phyloP scores from a whole-genome alignment of 1,139 yeast species.

The Sugiyamaella sp. region DNA sequence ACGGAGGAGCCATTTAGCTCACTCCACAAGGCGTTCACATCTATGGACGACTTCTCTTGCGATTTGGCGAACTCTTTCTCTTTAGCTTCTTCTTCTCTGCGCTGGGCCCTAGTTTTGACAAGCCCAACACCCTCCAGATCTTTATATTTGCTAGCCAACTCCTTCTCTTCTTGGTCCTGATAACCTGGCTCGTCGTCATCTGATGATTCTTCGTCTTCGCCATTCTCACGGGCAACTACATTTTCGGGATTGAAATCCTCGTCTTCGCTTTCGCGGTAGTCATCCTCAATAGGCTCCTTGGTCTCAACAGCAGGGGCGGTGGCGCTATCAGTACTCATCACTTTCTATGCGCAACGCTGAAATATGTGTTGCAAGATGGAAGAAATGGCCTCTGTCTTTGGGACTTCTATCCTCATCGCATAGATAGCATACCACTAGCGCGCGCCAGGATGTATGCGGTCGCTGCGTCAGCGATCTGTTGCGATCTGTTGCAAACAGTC shows the following conservation, averaged over 20 bases:
- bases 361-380: background rate
- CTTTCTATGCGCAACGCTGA: background rate
- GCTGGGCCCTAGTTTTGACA: constrained; percentile 59
- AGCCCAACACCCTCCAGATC: constrained; percentile 54
- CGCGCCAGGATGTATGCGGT: too few species aligned
- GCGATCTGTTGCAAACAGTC: too few species aligned
- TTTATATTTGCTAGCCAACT: constrained; percentile 44
- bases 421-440: too few species aligned
- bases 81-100: constrained; percentile 47
- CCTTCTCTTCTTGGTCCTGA: constrained; percentile 40
- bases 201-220: constrained; percentile 30
- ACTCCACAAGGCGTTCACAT: constrained; percentile 59
- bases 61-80: constrained; percentile 32
- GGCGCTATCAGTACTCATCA: constrained; percentile 10
- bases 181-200: constrained; percentile 31
- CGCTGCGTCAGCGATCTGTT: too few species aligned
- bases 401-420: too few species aligned
- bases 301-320: background rate
- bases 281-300: constrained; percentile 36
- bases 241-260: constrained; percentile 60
- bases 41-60: constrained; percentile 42
- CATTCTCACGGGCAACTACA: constrained; percentile 24
- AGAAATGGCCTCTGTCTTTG: background rate
- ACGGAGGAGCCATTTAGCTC: constrained; percentile 44
- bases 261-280: constrained; percentile 64